A percentile compares a stretch with the other conserved stretches of the same genome.
Evolutionary conservation across 2,329 filamentous ascomycete species (phyloP).

Genomic region (Pseudopithomyces chartarum): DNA sequence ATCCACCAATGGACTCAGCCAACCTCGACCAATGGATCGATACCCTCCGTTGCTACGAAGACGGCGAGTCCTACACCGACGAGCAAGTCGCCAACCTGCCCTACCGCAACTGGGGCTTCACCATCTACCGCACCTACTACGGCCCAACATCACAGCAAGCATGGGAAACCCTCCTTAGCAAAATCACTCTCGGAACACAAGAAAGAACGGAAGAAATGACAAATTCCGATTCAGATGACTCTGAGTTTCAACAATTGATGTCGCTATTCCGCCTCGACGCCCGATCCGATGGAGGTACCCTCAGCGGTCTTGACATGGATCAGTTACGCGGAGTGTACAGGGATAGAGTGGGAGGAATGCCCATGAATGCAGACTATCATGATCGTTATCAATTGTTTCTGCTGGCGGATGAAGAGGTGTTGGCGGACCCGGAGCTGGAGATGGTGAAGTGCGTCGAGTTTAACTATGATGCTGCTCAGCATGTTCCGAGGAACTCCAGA

Average conservation of each 20-base stretch:
- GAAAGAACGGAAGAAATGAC: neutral
- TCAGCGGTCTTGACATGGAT: neutral
- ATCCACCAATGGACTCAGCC: neutral
- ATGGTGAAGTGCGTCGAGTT: neutral
- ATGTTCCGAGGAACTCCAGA: neutral
- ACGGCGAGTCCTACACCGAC: neutral
- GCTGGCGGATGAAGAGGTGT: neutral
- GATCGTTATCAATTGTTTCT: neutral
- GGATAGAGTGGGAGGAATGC: neutral
- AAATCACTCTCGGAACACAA: neutral
- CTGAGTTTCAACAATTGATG: neutral
- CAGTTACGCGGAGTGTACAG: neutral
- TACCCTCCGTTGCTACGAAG: neutral
- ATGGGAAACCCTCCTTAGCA: neutral
- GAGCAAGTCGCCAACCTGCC: neutral
- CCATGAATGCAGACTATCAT: neutral
- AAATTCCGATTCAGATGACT: neutral
- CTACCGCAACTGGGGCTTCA: neutral
- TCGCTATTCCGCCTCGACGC: neutral
- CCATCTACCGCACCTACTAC: neutral
- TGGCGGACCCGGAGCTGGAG: neutral
- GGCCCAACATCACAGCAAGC: neutral
- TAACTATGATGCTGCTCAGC: neutral
- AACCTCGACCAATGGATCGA: neutral
- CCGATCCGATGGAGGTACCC: neutral